These are phyloP conservation scores for Diplodia mutila DNA, from an alignment of 2,329 filamentous ascomycete species.

Conservation along the genomic window DNA sequence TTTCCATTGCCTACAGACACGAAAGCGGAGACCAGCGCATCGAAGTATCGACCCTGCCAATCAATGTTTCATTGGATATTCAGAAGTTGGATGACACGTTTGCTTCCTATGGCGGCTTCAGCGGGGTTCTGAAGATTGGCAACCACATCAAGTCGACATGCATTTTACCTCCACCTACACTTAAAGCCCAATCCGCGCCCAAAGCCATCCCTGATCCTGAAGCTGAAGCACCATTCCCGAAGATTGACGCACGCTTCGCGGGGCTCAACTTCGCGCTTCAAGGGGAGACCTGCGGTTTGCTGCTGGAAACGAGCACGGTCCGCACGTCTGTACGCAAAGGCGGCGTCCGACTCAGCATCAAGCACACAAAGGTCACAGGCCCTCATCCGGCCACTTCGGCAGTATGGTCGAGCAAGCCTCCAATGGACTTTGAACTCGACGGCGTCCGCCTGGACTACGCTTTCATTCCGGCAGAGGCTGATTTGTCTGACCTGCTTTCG, in stretches of 20 bases:
- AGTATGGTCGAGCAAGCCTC: conserved; percentile 52
- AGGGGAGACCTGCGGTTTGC: conserved; percentile 75
- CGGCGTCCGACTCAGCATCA: conserved; percentile 72
- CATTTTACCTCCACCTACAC: conserved; percentile 49
- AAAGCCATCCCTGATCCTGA: conserved; percentile 27
- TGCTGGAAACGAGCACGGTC: conserved; percentile 76
- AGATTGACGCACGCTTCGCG: conserved; percentile 76
- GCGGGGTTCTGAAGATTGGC: conserved; percentile 86
- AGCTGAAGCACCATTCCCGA: conserved; percentile 47
- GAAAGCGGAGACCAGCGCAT: conserved; percentile 32
- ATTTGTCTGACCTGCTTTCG: conserved; percentile 79
- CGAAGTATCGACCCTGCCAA: conserved; percentile 63
- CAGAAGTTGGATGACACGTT: conserved; percentile 84
- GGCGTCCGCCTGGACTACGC: conserved; percentile 75
- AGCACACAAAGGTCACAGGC: conserved; percentile 73
- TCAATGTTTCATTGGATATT: conserved; percentile 77
- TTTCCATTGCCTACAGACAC: conserved; percentile 36
- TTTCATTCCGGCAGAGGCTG: conserved; percentile 71
- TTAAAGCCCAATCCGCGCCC: conserved; percentile 34
- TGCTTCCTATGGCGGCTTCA: conserved; percentile 86
- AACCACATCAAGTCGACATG: conserved; percentile 78
- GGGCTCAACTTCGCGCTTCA: conserved; percentile 77
- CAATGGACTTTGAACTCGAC: conserved; percentile 57
- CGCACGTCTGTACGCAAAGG: conserved; percentile 78
- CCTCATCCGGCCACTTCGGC: conserved; percentile 62